phyloP scores from a whole-genome alignment of 495 filamentous ascomycete genomes.

The Penicillium verhagenii region DNA sequence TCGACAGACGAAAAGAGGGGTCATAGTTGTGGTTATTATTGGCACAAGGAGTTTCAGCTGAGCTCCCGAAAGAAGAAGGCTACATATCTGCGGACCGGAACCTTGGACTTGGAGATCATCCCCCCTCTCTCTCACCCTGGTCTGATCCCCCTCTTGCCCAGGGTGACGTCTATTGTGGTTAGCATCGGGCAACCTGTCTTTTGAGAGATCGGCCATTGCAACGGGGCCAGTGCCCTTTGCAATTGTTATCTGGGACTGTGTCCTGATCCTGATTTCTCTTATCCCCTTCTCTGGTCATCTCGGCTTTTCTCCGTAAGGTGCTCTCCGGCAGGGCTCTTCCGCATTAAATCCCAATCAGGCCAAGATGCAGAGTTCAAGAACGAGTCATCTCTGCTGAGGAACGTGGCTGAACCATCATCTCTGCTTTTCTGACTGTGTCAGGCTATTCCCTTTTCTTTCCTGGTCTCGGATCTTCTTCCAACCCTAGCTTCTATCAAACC shows the following conservation, averaged over 20 bases:
- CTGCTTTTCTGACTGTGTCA: conserved; percentile 30
- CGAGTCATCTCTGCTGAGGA: conserved; percentile 43
- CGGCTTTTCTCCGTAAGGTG: conserved; percentile 34
- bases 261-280: conserved; percentile 10
- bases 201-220: conserved; percentile 28
- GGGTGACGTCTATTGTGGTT: conserved; percentile 28
- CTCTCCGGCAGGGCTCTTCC: conserved; percentile 49
- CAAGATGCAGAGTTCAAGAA: conserved; percentile 54
- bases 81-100: conserved; percentile 13
- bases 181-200: conserved; percentile 16
- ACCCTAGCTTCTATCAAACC: conserved; percentile 27
- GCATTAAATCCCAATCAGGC: conserved; percentile 44
- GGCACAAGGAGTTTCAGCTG: conserved; percentile 19
- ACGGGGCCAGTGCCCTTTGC: conserved; percentile 37
- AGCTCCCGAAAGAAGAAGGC: conserved; percentile 20
- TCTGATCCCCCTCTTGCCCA: conserved; percentile 10
- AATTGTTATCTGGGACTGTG: conserved; percentile 41
- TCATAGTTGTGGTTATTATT: conserved; percentile 23
- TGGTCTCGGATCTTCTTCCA: conserved; percentile 40
- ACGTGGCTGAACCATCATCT: conserved; percentile 44
- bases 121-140: no score
- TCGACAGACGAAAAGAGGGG: conserved; percentile 38
- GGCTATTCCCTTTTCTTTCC: conserved; percentile 31
- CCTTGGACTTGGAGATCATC: conserved; percentile 27
- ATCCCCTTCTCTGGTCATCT: neutral